A percentile compares a stretch with the other conserved stretches of the same genome.
These are phyloP conservation scores for Cornus kousa DNA, from an alignment of 148 eudicot species.

Conservation along the genomic window DNA sequence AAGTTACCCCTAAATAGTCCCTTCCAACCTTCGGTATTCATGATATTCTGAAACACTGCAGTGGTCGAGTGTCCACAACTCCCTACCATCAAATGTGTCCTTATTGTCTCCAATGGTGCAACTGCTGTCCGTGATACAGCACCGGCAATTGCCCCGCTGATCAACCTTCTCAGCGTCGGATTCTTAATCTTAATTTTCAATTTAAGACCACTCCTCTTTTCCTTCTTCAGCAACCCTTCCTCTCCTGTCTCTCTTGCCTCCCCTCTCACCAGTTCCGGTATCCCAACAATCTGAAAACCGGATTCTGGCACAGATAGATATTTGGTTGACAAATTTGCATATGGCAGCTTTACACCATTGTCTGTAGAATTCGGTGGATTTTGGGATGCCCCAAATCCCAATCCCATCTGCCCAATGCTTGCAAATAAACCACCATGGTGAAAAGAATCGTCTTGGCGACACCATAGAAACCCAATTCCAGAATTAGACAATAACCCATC, in stretches of 20 bases:
- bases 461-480: slow-evolving; percentile 44
- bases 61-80: slow-evolving; percentile 79
- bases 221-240: slow-evolving; percentile 23
- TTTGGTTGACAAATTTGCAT: slow-evolving; percentile 1
- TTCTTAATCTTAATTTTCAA: slow-evolving; percentile 76
- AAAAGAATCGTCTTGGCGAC: slow-evolving; percentile 25
- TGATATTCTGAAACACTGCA: slow-evolving; percentile 79
- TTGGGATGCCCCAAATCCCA: slow-evolving; percentile 31
- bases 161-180: slow-evolving; percentile 86
- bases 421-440: slow-evolving; percentile 38
- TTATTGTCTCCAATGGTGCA: slow-evolving; percentile 95
- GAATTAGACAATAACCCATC: slow-evolving; percentile 33
- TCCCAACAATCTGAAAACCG: slow-evolving; percentile 21
- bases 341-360: slow-evolving; percentile 19
- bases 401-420: slow-evolving; percentile 40
- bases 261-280: slow-evolving; percentile 14
- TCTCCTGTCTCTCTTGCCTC: slow-evolving; percentile 13
- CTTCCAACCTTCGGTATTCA: slow-evolving; percentile 88
- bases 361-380: slow-evolving; percentile 24
- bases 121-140: slow-evolving; percentile 92
- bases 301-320: slow-evolving; percentile 22
- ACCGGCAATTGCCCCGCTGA: slow-evolving; percentile 94
- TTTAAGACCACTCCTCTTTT: slow-evolving; percentile 53
- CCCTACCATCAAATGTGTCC: slow-evolving; percentile 99
- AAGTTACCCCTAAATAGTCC: slow-evolving; percentile 94